Evolutionary conservation across 2,329 filamentous ascomycete genomes (phyloP).

Genomic region (Blumeriella jaapii): DNA sequence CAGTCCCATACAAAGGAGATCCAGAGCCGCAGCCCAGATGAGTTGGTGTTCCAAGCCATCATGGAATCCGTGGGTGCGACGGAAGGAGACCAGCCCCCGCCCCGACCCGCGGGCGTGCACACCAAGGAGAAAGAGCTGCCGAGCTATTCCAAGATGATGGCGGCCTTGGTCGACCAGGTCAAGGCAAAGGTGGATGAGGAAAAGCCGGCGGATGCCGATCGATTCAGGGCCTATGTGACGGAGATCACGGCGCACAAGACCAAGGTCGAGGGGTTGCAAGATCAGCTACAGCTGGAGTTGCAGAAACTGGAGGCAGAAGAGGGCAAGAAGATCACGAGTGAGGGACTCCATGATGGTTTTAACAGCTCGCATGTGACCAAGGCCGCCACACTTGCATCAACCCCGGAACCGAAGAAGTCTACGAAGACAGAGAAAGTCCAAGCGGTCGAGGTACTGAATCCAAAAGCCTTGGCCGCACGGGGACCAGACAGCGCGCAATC

Average conservation of each 20-base stretch:
- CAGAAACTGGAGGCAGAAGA: conserved; percentile 78
- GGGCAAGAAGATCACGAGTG: conserved; percentile 83
- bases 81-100: conserved; percentile 55
- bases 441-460: conserved; percentile 66
- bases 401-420: conserved; percentile 20
- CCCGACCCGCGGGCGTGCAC: conserved; percentile 69
- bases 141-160: conserved; percentile 95
- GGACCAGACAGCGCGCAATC: conserved; percentile 35
- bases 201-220: conserved; percentile 42
- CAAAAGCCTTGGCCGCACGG: conserved; percentile 35
- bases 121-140: conserved; percentile 59
- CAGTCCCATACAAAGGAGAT: conserved; percentile 61
- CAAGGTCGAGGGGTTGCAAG: conserved; percentile 70
- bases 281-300: conserved; percentile 61
- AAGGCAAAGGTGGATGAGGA: conserved; percentile 66
- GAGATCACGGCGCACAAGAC: conserved; percentile 66
- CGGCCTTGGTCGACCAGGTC: conserved; percentile 86
- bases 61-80: conserved; percentile 68
- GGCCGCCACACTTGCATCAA: conserved; percentile 27
- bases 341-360: conserved; percentile 79
- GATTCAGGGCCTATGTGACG: conserved; percentile 64
- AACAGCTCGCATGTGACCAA: conserved; percentile 75
- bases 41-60: conserved; percentile 79
- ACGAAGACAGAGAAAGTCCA: conserved; percentile 37
- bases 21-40: conserved; percentile 54